phyloP scores from a whole-genome alignment of 805 yeast genomes.

The Ogataea wickerhamii region DNA sequence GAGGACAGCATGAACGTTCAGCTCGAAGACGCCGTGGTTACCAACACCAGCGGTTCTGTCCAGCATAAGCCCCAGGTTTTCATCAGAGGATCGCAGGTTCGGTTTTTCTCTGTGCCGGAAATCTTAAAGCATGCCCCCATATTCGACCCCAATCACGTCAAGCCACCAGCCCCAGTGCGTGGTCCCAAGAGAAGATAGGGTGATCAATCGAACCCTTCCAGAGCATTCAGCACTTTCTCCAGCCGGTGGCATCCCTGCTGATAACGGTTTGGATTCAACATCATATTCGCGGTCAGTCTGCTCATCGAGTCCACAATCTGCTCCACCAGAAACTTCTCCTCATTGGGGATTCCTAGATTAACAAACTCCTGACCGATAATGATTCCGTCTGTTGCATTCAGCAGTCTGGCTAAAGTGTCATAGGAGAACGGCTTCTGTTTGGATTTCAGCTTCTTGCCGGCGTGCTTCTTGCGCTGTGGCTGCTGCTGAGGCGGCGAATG shows the following conservation, averaged over 20 bases:
- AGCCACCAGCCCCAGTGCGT: conserved; percentile 70
- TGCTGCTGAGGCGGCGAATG: conserved; percentile 2
- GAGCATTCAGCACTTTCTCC: conserved; percentile 75
- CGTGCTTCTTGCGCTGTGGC: conserved; percentile 3
- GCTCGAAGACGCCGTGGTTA: conserved; percentile 73
- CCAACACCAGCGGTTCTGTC: conserved; percentile 71
- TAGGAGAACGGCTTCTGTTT: conserved; percentile 34
- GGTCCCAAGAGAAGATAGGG: conserved; percentile 32
- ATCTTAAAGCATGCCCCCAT: conserved; percentile 85
- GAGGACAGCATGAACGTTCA: conserved; percentile 96
- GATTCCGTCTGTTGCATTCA: conserved; percentile 59
- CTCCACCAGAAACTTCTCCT: conserved; percentile 77
- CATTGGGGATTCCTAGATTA: conserved; percentile 64
- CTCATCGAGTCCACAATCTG: conserved; percentile 82
- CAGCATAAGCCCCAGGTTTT: conserved; percentile 80
- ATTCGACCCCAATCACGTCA: conserved; percentile 54
- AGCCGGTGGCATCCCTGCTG: conserved; percentile 77
- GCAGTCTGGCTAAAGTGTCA: conserved; percentile 45
- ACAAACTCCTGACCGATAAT: conserved; percentile 69
- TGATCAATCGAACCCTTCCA: conserved; percentile 66
- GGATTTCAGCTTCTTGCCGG: conserved; percentile 16
- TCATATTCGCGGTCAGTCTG: conserved; percentile 86
- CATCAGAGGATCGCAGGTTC: conserved; percentile 86
- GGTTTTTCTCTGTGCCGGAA: conserved; percentile 85
- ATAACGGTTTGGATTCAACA: conserved; percentile 74